Evolutionary conservation across 2,329 filamentous ascomycete genomes (phyloP).

Genomic region (Cercospora nicotianae): DNA sequence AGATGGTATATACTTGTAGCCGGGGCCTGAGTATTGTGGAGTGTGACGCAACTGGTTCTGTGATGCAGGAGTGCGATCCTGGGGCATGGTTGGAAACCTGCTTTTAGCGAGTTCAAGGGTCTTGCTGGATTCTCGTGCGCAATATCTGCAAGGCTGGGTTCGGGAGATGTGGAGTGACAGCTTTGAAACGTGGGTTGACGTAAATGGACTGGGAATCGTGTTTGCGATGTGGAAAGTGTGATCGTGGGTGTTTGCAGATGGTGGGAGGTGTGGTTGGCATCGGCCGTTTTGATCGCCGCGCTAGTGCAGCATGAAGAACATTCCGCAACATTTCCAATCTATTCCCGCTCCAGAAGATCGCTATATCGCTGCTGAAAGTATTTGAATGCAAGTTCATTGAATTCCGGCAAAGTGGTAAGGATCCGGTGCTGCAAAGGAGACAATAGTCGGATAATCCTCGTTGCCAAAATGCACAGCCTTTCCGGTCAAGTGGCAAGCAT

Average conservation of each 20-base stretch:
- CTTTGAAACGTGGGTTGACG: constrained; percentile 14
- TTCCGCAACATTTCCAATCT: not conserved
- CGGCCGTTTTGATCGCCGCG: not conserved
- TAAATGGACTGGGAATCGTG: not conserved
- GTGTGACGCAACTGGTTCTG: constrained; percentile 11
- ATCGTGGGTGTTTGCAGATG: not conserved
- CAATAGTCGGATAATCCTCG: constrained; percentile 25
- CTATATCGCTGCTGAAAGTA: not conserved
- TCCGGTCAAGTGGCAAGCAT: constrained; percentile 29
- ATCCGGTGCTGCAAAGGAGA: constrained; percentile 29
- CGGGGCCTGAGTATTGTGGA: not conserved
- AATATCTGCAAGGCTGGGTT: not conserved
- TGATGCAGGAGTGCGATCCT: constrained; percentile 6
- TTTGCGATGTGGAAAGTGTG: constrained; percentile 3
- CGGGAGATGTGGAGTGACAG: constrained; percentile 6
- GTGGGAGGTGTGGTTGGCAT: not conserved
- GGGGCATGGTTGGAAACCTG: constrained; percentile 16
- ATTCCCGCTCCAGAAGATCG: not conserved
- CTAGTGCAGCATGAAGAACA: not conserved
- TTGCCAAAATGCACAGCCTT: constrained; percentile 21
- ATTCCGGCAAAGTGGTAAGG: constrained; percentile 32
- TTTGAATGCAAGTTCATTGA: not conserved
- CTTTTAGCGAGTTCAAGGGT: constrained; percentile 6
- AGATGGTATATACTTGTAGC: constrained; percentile 15
- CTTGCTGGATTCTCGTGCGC: not conserved